Evolutionary conservation across 129 eudicot species (phyloP).

Genomic region (Arctium lappa): DNA sequence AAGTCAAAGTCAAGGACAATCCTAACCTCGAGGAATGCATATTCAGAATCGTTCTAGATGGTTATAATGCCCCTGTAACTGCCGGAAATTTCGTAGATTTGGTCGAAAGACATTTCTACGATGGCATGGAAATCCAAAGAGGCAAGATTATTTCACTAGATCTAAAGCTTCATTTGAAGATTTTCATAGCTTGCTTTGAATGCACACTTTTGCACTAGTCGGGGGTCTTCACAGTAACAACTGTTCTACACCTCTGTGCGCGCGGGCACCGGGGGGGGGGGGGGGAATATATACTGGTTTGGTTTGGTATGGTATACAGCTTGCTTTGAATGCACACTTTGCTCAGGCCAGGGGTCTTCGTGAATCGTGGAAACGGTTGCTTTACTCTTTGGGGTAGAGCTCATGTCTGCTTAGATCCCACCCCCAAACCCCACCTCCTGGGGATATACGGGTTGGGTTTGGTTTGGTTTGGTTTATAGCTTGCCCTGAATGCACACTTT

Average conservation of each 20-base stretch:
- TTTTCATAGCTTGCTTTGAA: not conserved
- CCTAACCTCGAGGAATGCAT: constrained; percentile 81
- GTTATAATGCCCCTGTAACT: constrained; percentile 95
- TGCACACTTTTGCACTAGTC: not conserved
- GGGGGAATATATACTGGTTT: too few relatives aligned
- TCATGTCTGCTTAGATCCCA: not conserved
- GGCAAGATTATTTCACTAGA: constrained; percentile 31
- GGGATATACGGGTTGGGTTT: too few relatives aligned
- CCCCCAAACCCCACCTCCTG: too few relatives aligned
- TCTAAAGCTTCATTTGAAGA: not conserved
- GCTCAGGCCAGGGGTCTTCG: too few relatives aligned
- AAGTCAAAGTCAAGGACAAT: constrained; percentile 98
- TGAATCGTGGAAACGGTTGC: too few relatives aligned
- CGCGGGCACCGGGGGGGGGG: too few relatives aligned
- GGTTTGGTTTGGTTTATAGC: too few relatives aligned
- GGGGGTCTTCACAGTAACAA: not conserved
- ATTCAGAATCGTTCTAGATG: constrained; percentile 88
- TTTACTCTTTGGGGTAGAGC: not conserved
- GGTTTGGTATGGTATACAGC: too few relatives aligned
- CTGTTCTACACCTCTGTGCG: not conserved
- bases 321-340: too few relatives aligned
- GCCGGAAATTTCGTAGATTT: constrained; percentile 97
- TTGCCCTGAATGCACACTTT: too few relatives aligned
- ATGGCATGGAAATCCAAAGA: constrained; percentile 99
- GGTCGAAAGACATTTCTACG: constrained; percentile 94